Base-by-base conservation (phyloP, 2,329 filamentous ascomycete species). In the Hypoxylon sp. region DNA sequence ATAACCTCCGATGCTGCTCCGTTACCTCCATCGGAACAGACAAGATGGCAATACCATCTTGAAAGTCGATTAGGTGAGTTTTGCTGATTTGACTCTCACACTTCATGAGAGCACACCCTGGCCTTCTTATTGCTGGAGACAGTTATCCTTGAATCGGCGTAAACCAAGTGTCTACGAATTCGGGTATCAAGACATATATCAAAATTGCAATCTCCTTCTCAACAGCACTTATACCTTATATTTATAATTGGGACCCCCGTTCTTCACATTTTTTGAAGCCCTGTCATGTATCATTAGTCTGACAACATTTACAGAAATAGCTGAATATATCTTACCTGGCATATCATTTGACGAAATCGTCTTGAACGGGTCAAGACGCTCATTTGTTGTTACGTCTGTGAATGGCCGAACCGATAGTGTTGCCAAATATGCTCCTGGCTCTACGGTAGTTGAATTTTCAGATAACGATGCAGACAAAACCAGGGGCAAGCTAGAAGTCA, bases 321-420 rank as follows among this genome's bases (percentile, higher is more conserved):
- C 91, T 32, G 92, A 93, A 65, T 84, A 90, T 45, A 82, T 97
- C 17, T 87, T 91, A 34, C 85, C 89, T 2, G 92, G 91, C 3
- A 88, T 94, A 81, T 82, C 86, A 0, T 88, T 97, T 68, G 92
- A 93, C 28, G 85, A 89, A 19, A 75, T 90, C 9, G 83, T 85
- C 45, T 82, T 85, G 38, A 85, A 83, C 65, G 86, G 86, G 2
- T 82, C 84, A 32, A 88, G 85, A 72, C 84, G 89, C 59, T 86
- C 85, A 14, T 94, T 94, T 75, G 83, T 84, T 17, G 79, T 88
- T 36, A 67, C 79, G 5, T 81, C 85, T 3, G 89, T 97, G 57
- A 85, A 89, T 72, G 82, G 80, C 13, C 81, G 80, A 73, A 76
- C 74, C 63, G 78, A 79, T 68, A 81, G 77, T 65, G 76, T 84